phyloP scores from a whole-genome alignment of 2,329 filamentous ascomycete genomes.

The Alternaria panax region DNA sequence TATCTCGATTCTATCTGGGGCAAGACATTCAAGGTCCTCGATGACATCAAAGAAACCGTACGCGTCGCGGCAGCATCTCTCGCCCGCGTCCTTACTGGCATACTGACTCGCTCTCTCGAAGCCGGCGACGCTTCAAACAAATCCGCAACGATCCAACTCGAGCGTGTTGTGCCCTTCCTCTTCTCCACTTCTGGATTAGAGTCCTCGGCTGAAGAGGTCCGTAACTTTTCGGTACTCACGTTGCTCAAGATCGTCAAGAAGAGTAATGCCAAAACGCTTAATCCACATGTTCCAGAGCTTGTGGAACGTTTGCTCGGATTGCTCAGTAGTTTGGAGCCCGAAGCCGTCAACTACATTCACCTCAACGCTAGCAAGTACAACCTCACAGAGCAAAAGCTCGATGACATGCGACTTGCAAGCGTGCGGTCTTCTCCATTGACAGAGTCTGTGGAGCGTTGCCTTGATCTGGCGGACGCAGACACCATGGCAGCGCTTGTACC shows the following conservation, averaged over 20 bases:
- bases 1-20: constrained; percentile 88
- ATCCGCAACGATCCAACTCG: constrained; percentile 79
- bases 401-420: constrained; percentile 81
- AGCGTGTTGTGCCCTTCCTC: constrained; percentile 87
- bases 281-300: constrained; percentile 81
- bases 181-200: constrained; percentile 89
- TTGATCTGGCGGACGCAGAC: constrained; percentile 80
- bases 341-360: constrained; percentile 91
- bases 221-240: constrained; percentile 78
- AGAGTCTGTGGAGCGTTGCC: constrained; percentile 86
- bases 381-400: constrained; percentile 85
- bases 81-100: constrained; percentile 83
- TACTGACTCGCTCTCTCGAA: constrained; percentile 84
- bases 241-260: constrained; percentile 91
- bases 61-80: constrained; percentile 80
- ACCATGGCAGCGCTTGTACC: constrained; percentile 79
- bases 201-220: constrained; percentile 86
- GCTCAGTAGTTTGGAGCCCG: constrained; percentile 86
- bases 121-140: constrained; percentile 72
- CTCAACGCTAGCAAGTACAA: constrained; percentile 85
- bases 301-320: constrained; percentile 81
- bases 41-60: constrained; percentile 95
- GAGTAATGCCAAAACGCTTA: constrained; percentile 75
- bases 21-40: constrained; percentile 86
- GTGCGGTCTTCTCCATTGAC: constrained; percentile 89